These are phyloP conservation scores for Wakefieldia striispora DNA, from an alignment of 768 basidiomycete species.

Conservation along the genomic window DNA sequence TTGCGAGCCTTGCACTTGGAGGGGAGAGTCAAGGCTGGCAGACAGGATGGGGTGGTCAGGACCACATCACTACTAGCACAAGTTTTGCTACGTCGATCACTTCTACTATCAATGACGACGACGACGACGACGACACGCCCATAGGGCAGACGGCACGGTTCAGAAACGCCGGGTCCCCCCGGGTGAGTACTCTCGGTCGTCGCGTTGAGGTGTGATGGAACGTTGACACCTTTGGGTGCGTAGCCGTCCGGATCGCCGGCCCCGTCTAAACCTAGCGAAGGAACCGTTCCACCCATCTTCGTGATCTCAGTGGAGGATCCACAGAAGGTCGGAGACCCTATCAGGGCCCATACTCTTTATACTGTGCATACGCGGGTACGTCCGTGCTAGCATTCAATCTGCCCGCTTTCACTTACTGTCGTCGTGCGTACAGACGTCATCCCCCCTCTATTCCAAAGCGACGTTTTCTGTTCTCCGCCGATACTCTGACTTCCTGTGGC, in stretches of 20 bases:
- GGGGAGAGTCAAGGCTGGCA: conserved; percentile 57
- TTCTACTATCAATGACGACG: conserved; percentile 42
- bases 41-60: conserved; percentile 40
- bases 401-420: neutral
- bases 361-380: conserved; percentile 87
- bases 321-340: conserved; percentile 94
- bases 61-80: conserved; percentile 17
- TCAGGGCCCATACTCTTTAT: conserved; percentile 92
- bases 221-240: neutral
- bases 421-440: conserved; percentile 61
- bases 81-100: conserved; percentile 21
- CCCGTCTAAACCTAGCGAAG: conserved; percentile 32
- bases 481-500: conserved; percentile 97
- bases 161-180: conserved; percentile 27
- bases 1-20: conserved; percentile 46
- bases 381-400: neutral
- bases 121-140: conserved; percentile 70
- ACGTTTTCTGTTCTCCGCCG: conserved; percentile 93
- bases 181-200: conserved; percentile 5
- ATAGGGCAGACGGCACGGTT: conserved; percentile 48
- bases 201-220: neutral
- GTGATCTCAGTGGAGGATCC: conserved; percentile 93
- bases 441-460: conserved; percentile 77
- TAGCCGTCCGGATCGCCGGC: conserved; percentile 18
- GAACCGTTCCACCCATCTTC: conserved; percentile 67